Conservation (phyloP, 1,139 yeast genomes). For the Hemisphaericaspora subhashii region DNA sequence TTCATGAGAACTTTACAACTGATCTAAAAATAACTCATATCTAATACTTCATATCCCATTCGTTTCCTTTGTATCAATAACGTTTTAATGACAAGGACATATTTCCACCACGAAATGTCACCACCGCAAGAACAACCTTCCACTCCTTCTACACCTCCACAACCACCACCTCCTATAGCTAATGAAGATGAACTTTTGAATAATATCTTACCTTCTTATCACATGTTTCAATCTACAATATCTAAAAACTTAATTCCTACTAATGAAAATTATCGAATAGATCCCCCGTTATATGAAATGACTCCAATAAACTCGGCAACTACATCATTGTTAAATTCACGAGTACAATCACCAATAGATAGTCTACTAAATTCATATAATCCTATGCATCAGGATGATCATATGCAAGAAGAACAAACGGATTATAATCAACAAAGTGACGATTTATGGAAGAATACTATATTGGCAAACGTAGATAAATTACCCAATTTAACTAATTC, state of each 20-base stretch:
- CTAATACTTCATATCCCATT: too few species aligned
- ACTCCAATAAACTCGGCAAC: slow-evolving; percentile 30
- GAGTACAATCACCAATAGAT: slow-evolving; percentile 21
- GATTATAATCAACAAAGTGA: slow-evolving; percentile 26
- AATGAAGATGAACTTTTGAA: slow-evolving; percentile 35
- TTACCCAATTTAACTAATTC: slow-evolving; percentile 35
- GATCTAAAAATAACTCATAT: too few species aligned
- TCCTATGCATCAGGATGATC: neutral
- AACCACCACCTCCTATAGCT: slow-evolving; percentile 13
- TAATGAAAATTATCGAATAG: slow-evolving; percentile 41
- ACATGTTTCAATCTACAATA: slow-evolving; percentile 47
- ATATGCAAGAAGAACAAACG: slow-evolving; percentile 1
- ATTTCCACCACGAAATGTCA: neutral
- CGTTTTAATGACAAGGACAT: too few species aligned
- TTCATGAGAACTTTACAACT: too few species aligned
- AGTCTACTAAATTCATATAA: slow-evolving; percentile 2
- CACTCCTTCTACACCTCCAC: slow-evolving; percentile 4
- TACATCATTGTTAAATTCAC: slow-evolving; percentile 15
- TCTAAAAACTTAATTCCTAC: slow-evolving; percentile 39
- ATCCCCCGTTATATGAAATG: slow-evolving; percentile 46
- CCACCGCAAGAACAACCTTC: slow-evolving; percentile 1
- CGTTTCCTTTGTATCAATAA: too few species aligned
- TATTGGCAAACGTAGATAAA: slow-evolving; percentile 44
- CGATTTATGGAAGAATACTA: slow-evolving; percentile 45
- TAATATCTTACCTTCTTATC: slow-evolving; percentile 47